Base-by-base conservation (phyloP, 495 filamentous ascomycete genomes). In the Rhypophila decipiens region DNA sequence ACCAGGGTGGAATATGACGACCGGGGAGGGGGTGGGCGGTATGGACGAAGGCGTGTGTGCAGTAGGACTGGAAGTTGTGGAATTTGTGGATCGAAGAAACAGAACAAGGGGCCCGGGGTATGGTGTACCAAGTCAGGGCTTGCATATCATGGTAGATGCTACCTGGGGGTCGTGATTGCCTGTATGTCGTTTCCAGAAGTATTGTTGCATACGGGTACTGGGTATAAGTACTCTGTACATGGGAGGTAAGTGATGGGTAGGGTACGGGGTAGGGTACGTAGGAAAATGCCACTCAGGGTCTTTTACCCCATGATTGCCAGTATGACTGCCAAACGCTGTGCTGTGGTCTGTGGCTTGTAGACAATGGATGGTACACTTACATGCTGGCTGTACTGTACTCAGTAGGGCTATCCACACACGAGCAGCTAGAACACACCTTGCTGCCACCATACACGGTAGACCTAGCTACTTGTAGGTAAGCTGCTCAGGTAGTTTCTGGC, bases 81-180 rank as follows among this genome's bases (percentile, higher is more conserved):
- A 53, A 42, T 55, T n/a, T n/a, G 49, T 54, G 48, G 54, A 51
- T 46, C 21, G 19, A 42, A 20, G 21, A 52, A 54, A 60, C 48
- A 59, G 47, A 57, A 54, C 51, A 51, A 57, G 51, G 47, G 46
- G n/a, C n/a, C n/a, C n/a, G n/a, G n/a, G n/a, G n/a, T n/a, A 57
- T 55, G 27, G 27, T 31, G 51, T 50, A 51, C 47, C 34, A 51
- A 38, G 43, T 46, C 52, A 54, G 56, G 58, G 58, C 52, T 51
- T 50, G 46, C 39, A 49, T 53, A 46, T 53, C 42, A 49, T 49
- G 49, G 53, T 52, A 46, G 49, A 53, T 51, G 42, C 38, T 44
- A 24, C n/a, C n/a, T n/a, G n/a, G n/a, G n/a, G n/a, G n/a, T n/a
- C n/a, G n/a, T n/a, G n/a, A n/a, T n/a, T n/a, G n/a, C n/a, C n/a